Base-by-base conservation (phyloP, 129 eudicot genomes). In the Tagetes erecta region DNA sequence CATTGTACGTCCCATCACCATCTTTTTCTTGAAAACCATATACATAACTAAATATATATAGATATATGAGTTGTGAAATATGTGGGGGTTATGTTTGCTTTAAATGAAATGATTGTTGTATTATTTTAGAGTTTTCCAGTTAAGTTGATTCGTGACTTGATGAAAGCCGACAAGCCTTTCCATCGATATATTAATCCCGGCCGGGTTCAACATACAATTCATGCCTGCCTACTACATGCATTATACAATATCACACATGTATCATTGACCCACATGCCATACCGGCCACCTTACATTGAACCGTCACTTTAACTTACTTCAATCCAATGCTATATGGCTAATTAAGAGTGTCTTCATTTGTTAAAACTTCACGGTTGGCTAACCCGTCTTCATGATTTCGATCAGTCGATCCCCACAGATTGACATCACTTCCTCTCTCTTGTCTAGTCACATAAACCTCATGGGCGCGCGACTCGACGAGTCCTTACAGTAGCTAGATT, bases 141-240 rank as follows among this genome's bases (percentile, higher is more conserved):
- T 78, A 71, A 50, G 10, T 64, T 14, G 67, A 71, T 78, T 51
- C 40, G 49, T 71, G 82, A 64, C n/a, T 12, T 39, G 67, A 55
- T 10, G 65, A 62, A 70, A 39, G 45, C 72, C 82, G 82, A 78
- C 82, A 71, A 71, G 72, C 39, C 3, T 60, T 63, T 49, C 72
- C 77, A 71, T 78, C 27, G 27, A 20, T 20, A 20, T 20, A 20
- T 20, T 20, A 20, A 20, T 20, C 27, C 27, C 27, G 82, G 71
- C 51, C 77, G 67, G 47, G 67, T 49, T 47, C 30, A 50, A 5
- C 64, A 70, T 46, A 78, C 66, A 62, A 37, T 78, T n/a, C 76
- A 71, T 78, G 65, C 46, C 64, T 51, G n/a, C 55, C 27, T 20
- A 20, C 27, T 20, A 20, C 27, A 20, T 20, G 27, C 27, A 20